phyloP scores from a whole-genome alignment of 2,329 filamentous ascomycete genomes.

The Ascochyta pisi region DNA sequence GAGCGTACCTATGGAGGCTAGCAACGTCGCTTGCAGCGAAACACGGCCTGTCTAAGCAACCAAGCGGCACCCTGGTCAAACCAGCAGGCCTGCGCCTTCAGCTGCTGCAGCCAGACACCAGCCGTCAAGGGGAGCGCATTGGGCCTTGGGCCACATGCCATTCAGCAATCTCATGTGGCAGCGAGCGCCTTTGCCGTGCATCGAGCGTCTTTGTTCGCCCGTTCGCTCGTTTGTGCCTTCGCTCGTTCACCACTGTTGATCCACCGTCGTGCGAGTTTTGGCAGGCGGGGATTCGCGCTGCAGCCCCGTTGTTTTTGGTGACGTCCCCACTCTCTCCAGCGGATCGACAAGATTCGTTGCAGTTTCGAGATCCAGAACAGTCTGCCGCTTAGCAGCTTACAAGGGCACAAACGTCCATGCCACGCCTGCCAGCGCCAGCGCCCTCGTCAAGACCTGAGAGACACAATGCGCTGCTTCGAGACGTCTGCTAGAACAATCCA shows the following conservation, averaged over 20 bases:
- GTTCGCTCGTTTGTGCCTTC: no score
- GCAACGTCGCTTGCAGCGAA: constrained; percentile 13
- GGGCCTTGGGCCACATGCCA: neutral
- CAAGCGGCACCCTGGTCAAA: neutral
- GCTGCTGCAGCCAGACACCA: no score
- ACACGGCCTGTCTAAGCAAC: constrained; percentile 4
- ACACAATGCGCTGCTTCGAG: constrained; percentile 13
- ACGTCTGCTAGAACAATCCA: neutral
- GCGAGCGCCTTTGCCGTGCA: neutral
- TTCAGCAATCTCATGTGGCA: constrained; percentile 11
- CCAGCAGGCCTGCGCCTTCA: neutral
- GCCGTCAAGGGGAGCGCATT: neutral
- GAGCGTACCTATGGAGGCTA: constrained; percentile 6
- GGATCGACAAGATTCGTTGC: constrained; percentile 7
- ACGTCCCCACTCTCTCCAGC: constrained; percentile 4
- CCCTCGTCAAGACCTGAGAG: neutral
- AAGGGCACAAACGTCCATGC: constrained; percentile 5
- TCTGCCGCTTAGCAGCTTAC: neutral
- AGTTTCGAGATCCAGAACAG: constrained; percentile 3
- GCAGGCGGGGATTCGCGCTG: neutral
- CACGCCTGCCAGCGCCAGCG: constrained; percentile 1
- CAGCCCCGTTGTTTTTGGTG: constrained; percentile 1
- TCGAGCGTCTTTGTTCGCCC: no score
- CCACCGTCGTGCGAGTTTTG: neutral
- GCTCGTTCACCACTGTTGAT: neutral